phyloP scores from a whole-genome alignment of 2,329 filamentous ascomycete genomes.

The Clarireedia monteithiana region DNA sequence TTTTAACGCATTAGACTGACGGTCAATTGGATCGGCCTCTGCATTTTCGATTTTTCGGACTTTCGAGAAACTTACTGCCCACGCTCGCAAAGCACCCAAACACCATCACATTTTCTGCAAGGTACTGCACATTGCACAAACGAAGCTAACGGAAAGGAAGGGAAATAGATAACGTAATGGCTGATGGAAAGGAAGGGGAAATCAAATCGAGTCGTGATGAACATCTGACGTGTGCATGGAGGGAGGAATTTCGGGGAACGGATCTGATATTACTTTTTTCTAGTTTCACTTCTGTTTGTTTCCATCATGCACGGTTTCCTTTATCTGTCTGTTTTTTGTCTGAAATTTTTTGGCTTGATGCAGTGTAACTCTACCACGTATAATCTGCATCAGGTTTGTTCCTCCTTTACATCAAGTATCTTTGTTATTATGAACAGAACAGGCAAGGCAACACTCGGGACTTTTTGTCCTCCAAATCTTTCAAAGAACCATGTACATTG shows the following conservation, averaged over 20 bases:
- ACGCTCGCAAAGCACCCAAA: slow-evolving; percentile 4
- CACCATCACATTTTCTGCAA: slow-evolving; percentile 23
- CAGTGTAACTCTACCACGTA: not conserved
- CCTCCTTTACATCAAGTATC: slow-evolving; percentile 5
- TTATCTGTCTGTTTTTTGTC: slow-evolving; percentile 1
- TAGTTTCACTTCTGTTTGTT: slow-evolving; percentile 10
- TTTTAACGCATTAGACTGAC: slow-evolving; percentile 27
- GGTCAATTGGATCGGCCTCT: slow-evolving; percentile 24
- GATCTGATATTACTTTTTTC: slow-evolving; percentile 6
- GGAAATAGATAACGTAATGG: slow-evolving; percentile 26
- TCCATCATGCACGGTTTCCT: slow-evolving; percentile 10
- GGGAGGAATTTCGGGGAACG: slow-evolving; percentile 11
- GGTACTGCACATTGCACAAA: slow-evolving; percentile 14
- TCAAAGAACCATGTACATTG: not conserved
- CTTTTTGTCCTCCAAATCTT: not conserved
- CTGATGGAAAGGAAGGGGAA: slow-evolving; percentile 14
- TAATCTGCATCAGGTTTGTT: no score
- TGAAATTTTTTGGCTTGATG: slow-evolving; percentile 4
- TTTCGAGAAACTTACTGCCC: slow-evolving; percentile 12
- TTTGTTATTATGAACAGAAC: slow-evolving; percentile 14
- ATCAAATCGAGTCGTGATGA: slow-evolving; percentile 16
- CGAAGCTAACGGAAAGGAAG: slow-evolving; percentile 9
- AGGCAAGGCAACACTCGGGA: slow-evolving; percentile 10
- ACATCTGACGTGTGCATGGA: slow-evolving; percentile 25
- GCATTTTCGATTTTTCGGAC: slow-evolving; percentile 20